Percentiles rank a stretch among this genome's conserved stretches.
These are phyloP conservation scores for Coemansia reversa DNA, from an alignment of 192 early-diverging fungal genomes.

Conservation along the genomic window DNA sequence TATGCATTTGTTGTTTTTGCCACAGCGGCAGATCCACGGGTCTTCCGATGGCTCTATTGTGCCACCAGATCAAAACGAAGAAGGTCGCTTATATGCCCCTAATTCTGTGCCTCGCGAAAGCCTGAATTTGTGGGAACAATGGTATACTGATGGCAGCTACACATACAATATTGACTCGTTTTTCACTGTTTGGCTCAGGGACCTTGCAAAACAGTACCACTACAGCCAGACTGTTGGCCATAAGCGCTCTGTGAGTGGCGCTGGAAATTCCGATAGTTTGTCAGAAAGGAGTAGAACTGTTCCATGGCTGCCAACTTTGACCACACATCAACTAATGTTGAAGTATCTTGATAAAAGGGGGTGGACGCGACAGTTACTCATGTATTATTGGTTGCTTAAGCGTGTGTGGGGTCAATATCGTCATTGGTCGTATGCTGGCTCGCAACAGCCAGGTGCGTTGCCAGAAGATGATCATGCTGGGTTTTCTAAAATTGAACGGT, in stretches of 20 bases:
- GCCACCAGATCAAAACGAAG: neutral
- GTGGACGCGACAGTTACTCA: neutral
- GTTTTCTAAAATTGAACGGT: conserved; percentile 11
- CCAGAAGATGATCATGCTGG: neutral
- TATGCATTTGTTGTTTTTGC: conserved; percentile 34
- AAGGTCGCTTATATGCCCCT: conserved; percentile 6
- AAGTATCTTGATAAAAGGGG: conserved; percentile 8
- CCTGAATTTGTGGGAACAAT: conserved; percentile 33
- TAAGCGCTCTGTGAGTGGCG: too few species aligned
- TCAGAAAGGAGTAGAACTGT: neutral
- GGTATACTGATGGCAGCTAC: conserved; percentile 1
- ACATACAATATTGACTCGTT: conserved; percentile 1
- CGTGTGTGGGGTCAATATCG: conserved; percentile 28
- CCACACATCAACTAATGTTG: conserved; percentile 34
- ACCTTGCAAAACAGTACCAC: conserved; percentile 18
- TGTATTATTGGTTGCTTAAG: conserved; percentile 14
- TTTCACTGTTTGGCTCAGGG: conserved; percentile 14
- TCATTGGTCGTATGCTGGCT: conserved; percentile 10
- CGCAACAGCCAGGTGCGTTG: neutral
- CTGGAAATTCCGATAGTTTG: too few species aligned
- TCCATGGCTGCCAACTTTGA: conserved; percentile 43
- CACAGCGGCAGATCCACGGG: neutral
- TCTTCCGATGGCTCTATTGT: neutral
- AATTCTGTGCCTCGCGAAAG: neutral
- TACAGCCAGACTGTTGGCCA: neutral